Evolutionary conservation across 2,329 filamentous ascomycete species (phyloP).

Genomic region (Orbilia oligospora): DNA sequence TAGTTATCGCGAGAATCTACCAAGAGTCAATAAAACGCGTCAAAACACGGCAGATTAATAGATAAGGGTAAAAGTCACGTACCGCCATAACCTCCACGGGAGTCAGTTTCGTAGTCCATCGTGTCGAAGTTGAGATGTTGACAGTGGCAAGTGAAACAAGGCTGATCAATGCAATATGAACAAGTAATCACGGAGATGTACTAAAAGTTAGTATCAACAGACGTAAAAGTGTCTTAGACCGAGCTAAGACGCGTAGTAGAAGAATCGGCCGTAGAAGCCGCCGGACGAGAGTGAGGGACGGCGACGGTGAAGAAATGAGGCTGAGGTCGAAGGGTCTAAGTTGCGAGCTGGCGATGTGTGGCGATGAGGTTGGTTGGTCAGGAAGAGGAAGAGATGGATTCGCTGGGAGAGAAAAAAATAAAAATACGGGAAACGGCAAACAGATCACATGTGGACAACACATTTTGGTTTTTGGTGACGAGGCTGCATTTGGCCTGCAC

Average conservation of each 20-base stretch:
- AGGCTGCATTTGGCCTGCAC: neutral
- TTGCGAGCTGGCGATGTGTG: slow-evolving; percentile 43
- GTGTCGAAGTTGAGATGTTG: slow-evolving; percentile 28
- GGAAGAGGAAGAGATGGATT: slow-evolving; percentile 21
- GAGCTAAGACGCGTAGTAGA: slow-evolving; percentile 48
- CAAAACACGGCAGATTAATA: slow-evolving; percentile 41
- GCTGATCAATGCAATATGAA: slow-evolving; percentile 25
- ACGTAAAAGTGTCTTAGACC: slow-evolving; percentile 28
- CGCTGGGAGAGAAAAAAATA: slow-evolving; percentile 20
- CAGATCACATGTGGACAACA: neutral
- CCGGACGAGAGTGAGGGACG: slow-evolving; percentile 14
- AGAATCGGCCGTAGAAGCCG: slow-evolving; percentile 16
- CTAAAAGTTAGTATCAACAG: slow-evolving; percentile 53
- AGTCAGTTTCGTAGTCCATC: slow-evolving; percentile 78
- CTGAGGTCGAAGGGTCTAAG: slow-evolving; percentile 9
- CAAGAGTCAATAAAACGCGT: slow-evolving; percentile 59
- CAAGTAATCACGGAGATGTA: slow-evolving; percentile 18
- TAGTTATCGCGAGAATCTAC: slow-evolving; percentile 69
- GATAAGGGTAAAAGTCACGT: slow-evolving; percentile 65
- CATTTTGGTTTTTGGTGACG: too few species aligned
- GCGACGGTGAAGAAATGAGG: slow-evolving; percentile 36
- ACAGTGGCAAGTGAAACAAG: slow-evolving; percentile 26
- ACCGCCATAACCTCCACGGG: slow-evolving; percentile 76
- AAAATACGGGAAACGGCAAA: slow-evolving; percentile 28
- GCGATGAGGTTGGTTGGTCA: slow-evolving; percentile 56